A percentile compares a stretch with the other conserved stretches of the same genome.
Evolutionary conservation across 225 moss, liverwort and hornwort genomes (phyloP).

Genomic region (Neckera pumila): DNA sequence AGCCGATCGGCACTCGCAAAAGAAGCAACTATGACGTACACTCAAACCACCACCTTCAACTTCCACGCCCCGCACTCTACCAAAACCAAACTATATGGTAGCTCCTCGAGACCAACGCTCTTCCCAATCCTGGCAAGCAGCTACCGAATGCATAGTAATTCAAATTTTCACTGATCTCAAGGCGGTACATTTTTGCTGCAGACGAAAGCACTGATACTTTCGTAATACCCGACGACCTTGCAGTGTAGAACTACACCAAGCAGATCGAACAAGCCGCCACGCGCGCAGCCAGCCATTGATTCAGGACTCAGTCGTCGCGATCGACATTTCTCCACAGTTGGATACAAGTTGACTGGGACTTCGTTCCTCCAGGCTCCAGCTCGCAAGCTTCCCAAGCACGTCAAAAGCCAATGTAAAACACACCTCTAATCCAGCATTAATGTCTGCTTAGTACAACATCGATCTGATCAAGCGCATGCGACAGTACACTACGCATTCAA

Average conservation of each 20-base stretch:
- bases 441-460: background rate
- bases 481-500: background rate
- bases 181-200: background rate
- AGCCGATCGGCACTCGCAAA: background rate
- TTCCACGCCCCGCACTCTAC: background rate
- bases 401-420: background rate
- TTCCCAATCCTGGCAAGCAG: background rate
- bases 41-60: background rate
- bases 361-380: no score
- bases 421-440: background rate
- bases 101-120: no score
- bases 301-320: background rate
- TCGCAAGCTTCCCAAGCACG: background rate
- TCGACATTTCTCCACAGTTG: background rate
- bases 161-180: background rate
- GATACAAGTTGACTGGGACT: background rate
- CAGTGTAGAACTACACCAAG: background rate
- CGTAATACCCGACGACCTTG: background rate
- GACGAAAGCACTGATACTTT: background rate
- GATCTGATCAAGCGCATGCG: background rate
- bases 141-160: background rate
- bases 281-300: background rate
- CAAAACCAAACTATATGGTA: background rate
- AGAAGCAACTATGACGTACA: no score
- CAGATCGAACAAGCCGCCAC: background rate